A percentile compares a stretch with the other conserved stretches of the same genome.
Conservation (phyloP, 2,329 filamentous ascomycete genomes). For the Trichoderma brevicompactum region DNA sequence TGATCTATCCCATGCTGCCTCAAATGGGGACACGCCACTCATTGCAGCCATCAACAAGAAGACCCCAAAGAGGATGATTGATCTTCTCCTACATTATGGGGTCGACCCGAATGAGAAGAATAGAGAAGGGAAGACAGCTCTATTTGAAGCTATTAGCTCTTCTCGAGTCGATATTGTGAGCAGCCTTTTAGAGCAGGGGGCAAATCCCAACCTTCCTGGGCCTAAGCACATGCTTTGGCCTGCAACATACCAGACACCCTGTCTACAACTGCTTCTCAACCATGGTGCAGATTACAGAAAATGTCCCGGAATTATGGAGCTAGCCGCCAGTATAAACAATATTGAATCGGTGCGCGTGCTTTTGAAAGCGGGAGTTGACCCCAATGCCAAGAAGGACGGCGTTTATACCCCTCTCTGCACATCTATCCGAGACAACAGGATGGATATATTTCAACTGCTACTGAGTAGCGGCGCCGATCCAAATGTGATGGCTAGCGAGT, state of each 20-base stretch:
- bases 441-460: slow-evolving; percentile 65
- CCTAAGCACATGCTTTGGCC: slow-evolving; percentile 73
- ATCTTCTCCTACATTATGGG: slow-evolving; percentile 64
- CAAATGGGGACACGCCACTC: slow-evolving; percentile 64
- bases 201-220: slow-evolving; percentile 69
- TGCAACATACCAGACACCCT: slow-evolving; percentile 61
- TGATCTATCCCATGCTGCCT: slow-evolving; percentile 57
- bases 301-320: slow-evolving; percentile 65
- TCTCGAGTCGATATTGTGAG: slow-evolving; percentile 61
- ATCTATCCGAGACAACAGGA: slow-evolving; percentile 67
- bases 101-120: slow-evolving; percentile 63
- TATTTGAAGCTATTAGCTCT: slow-evolving; percentile 64
- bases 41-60: slow-evolving; percentile 64
- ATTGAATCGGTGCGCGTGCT: slow-evolving; percentile 63
- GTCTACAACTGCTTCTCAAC: slow-evolving; percentile 61
- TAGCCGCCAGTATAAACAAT: slow-evolving; percentile 66
- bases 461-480: slow-evolving; percentile 62
- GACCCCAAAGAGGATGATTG: slow-evolving; percentile 57
- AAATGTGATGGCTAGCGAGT: slow-evolving; percentile 66
- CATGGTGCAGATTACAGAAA: slow-evolving; percentile 65
- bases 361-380: slow-evolving; percentile 62
- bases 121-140: slow-evolving; percentile 63
- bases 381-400: slow-evolving; percentile 66
- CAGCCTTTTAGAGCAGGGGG: slow-evolving; percentile 57
- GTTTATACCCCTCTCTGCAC: slow-evolving; percentile 71